These are phyloP conservation scores for Yamadazyma diospyri DNA, from an alignment of 1,139 yeast genomes.

Conservation along the genomic window DNA sequence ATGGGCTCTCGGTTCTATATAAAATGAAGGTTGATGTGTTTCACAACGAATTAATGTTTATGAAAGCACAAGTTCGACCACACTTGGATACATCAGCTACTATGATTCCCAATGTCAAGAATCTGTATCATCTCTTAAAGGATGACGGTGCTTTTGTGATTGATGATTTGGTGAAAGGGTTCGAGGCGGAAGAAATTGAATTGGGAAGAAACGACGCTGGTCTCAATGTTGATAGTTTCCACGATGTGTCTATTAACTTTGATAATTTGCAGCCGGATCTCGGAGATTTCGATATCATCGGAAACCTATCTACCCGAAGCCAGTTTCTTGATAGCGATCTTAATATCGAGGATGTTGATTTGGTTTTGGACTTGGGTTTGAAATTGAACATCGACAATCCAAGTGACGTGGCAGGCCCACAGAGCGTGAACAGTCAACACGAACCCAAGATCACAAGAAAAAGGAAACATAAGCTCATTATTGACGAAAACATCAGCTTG, in stretches of 20 bases:
- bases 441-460: constrained; percentile 1
- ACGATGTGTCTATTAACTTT: not conserved
- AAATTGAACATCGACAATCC: not conserved
- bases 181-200: constrained; percentile 6
- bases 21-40: constrained; percentile 48
- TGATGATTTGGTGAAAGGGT: constrained; percentile 10
- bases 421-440: not conserved
- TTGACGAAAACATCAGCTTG: constrained; percentile 6
- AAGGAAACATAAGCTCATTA: constrained; percentile 5
- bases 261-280: not conserved
- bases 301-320: constrained; percentile 8
- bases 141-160: constrained; percentile 8
- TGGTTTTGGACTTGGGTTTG: not conserved
- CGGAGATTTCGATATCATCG: constrained; percentile 10
- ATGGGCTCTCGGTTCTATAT: constrained; percentile 56
- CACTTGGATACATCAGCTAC: not conserved
- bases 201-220: constrained; percentile 14
- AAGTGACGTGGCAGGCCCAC: not conserved
- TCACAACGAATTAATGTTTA: constrained; percentile 26
- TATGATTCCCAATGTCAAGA: not conserved
- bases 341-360: not conserved
- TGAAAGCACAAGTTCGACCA: constrained; percentile 3
- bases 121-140: constrained; percentile 3
- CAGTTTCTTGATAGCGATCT: not conserved
- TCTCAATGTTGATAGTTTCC: not conserved